Conservation (phyloP, 805 yeast genomes). For the Suhomyces kilbournensis region DNA sequence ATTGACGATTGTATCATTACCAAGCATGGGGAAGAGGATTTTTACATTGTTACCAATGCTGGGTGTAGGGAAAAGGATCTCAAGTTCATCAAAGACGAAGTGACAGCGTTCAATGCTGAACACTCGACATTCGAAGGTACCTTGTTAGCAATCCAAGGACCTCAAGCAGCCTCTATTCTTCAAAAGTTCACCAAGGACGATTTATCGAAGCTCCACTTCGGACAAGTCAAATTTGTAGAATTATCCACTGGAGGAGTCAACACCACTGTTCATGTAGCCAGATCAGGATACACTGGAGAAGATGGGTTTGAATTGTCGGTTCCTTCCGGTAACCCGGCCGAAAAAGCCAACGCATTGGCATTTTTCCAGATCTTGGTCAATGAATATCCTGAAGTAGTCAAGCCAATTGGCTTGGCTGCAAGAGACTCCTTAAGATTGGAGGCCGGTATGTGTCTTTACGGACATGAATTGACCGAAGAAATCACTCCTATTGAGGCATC, state of each 20-base stretch:
- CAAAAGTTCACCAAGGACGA: constrained; percentile 60
- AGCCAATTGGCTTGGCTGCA: constrained; percentile 96
- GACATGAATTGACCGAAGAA: constrained; percentile 79
- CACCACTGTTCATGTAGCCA: constrained; percentile 68
- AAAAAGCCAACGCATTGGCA: constrained; percentile 45
- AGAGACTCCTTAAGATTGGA: constrained; percentile 93
- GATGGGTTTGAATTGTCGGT: constrained; percentile 95
- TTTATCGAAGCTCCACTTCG: constrained; percentile 67
- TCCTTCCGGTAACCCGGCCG: constrained; percentile 43
- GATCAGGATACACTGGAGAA: constrained; percentile 98
- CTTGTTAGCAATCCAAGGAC: constrained; percentile 91
- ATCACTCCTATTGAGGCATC: constrained; percentile 88
- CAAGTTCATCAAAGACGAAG: constrained; percentile 56
- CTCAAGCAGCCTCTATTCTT: constrained; percentile 67
- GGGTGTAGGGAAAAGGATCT: constrained; percentile 86
- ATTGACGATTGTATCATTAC: constrained; percentile 92
- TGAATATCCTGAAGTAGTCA: constrained; percentile 52
- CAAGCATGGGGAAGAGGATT: constrained; percentile 71
- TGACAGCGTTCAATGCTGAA: constrained; percentile 36
- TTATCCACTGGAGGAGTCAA: constrained; percentile 41
- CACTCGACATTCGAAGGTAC: constrained; percentile 61
- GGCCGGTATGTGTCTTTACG: constrained; percentile 98
- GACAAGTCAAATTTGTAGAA: constrained; percentile 50
- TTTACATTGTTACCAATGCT: constrained; percentile 92
- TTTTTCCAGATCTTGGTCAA: constrained; percentile 61